Base-by-base conservation (phyloP, 805 yeast genomes). In the Zygotorulaspora florentina region DNA sequence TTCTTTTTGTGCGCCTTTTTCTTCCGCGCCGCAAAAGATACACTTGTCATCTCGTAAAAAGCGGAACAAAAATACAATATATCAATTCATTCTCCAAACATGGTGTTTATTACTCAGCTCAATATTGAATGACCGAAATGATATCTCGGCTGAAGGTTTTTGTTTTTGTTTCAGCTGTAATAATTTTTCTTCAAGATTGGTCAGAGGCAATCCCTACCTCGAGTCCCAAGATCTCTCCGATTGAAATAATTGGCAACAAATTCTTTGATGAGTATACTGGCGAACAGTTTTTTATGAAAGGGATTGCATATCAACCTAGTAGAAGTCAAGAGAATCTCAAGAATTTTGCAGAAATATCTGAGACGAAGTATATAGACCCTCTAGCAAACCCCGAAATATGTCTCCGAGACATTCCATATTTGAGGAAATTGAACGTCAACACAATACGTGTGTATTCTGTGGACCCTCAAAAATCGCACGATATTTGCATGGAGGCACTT, bases 361-460 rank as follows among this genome's bases (percentile, higher is more conserved):
- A 57, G 16, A 51, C 62, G 17, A 67, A 61, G 40, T 71, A 66
- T 47, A 73, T 78, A 39, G 97, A 91, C 67, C 95, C 97, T 1
- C 72, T 91, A 57, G 85, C 88, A 3, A 86, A 87, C 59, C 69
- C 74, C 10, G 68, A 63, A 2, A 70, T 82, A 2, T 91, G 98
- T 69, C 64, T 79, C 53, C 76, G 97, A 60, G 98, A 91, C 59
- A 74, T 90, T 49, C 87, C 89, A n/a, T 83, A 83, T 62, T 72
- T 89, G 48, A 65, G 69, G 47, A 73, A 81, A 48, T 73, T 90
- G 41, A 77, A 79, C 43, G 77, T 93, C 45, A 91, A 91, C 64
- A 80, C 85, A 9, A 71, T 91, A 46, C 77, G 98, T 60, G 95
- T 91, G 1, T 91, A 90, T 61, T 88, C 95, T 33, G 77, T 91